Percentiles rank a stretch among this genome's conserved stretches.
These are phyloP conservation scores for Pseudozyma sp. DNA, from an alignment of 1,284 basidiomycete species.

Conservation along the genomic window DNA sequence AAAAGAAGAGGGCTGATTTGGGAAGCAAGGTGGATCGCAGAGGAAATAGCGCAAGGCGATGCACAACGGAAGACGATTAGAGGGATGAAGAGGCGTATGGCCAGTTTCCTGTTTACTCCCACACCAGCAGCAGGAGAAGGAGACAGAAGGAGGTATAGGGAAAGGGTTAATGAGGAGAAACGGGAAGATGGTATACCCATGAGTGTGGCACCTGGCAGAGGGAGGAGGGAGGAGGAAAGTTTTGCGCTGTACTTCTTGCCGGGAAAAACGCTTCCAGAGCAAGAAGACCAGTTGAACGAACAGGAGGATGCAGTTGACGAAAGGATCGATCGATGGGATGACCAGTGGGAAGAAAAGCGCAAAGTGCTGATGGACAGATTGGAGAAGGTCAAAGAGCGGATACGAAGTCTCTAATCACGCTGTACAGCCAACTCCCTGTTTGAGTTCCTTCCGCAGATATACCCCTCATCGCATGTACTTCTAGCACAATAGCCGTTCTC, in stretches of 20 bases:
- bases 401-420: neutral
- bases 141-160: neutral
- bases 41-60: conserved; percentile 19
- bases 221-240: neutral
- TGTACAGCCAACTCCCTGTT: neutral
- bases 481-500: neutral
- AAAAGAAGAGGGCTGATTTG: conserved; percentile 5
- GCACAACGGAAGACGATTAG: conserved; percentile 25
- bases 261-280: conserved; percentile 22
- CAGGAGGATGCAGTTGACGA: conserved; percentile 51
- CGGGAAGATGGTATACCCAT: conserved; percentile 21
- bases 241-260: conserved; percentile 38
- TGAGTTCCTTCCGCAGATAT: neutral
- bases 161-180: neutral
- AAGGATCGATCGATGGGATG: conserved; percentile 28
- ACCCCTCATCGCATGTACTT: conserved; percentile 2
- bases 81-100: conserved; percentile 30
- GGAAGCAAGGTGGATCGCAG: conserved; percentile 28
- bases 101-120: conserved; percentile 32
- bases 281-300: conserved; percentile 39
- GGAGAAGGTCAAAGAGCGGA: conserved; percentile 14
- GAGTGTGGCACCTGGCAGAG: neutral
- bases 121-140: neutral
- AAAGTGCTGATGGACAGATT: neutral
- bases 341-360: conserved; percentile 8